Conservation (phyloP, 352 stramenopile species). For the Thalassiosira mediterranea region DNA sequence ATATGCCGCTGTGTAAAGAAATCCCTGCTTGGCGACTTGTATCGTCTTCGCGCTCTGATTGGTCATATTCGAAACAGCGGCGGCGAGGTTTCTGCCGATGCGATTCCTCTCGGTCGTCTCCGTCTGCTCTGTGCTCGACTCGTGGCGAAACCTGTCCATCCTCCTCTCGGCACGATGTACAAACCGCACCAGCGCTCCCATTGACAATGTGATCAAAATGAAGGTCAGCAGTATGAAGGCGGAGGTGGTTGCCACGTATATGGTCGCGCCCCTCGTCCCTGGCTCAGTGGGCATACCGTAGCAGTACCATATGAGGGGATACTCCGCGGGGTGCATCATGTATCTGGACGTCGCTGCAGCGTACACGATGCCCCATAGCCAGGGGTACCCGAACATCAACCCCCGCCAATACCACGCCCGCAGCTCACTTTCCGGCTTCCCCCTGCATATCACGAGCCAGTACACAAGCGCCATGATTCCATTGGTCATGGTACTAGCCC, state of each 20-base stretch:
- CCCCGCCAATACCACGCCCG: background rate
- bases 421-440: background rate
- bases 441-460: slow-evolving; percentile 3
- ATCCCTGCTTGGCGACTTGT: slow-evolving; percentile 6
- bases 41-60: background rate
- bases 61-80: no score
- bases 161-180: background rate
- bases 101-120: no score
- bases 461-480: slow-evolving; percentile 1
- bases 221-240: background rate
- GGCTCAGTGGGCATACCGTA: no score
- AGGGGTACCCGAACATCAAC: background rate
- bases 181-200: background rate
- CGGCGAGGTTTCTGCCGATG: no score
- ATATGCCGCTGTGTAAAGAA: slow-evolving; percentile 3
- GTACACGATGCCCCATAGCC: background rate
- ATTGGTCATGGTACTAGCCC: background rate
- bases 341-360: background rate
- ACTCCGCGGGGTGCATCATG: background rate
- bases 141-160: background rate
- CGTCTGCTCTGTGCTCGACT: no score
- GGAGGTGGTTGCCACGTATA: background rate
- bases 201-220: background rate
- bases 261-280: no score
- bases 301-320: background rate